Evolutionary conservation across 2,329 filamentous ascomycete genomes (phyloP).

Genomic region (Periconia macrospinosa): DNA sequence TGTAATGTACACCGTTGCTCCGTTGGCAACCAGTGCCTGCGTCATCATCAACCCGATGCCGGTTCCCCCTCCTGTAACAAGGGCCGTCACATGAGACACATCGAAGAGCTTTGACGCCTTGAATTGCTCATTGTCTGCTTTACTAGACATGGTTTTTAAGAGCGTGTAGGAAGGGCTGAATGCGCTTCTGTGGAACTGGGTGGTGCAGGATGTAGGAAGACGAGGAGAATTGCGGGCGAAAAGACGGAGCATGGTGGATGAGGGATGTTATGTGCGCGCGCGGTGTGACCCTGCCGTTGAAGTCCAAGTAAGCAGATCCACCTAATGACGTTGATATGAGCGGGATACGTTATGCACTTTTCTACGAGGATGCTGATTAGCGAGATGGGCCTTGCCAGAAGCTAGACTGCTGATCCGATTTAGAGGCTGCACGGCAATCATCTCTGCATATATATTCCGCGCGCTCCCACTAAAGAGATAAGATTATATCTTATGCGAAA

Average conservation of each 20-base stretch:
- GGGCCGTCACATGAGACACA: conserved; percentile 49
- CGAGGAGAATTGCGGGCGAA: conserved; percentile 17
- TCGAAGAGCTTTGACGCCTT: conserved; percentile 49
- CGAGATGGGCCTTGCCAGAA: neutral
- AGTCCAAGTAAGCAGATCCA: conserved; percentile 24
- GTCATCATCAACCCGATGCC: conserved; percentile 66
- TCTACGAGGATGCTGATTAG: neutral
- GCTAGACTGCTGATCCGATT: too few relatives aligned
- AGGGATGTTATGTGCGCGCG: conserved; percentile 16
- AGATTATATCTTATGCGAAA: too few relatives aligned
- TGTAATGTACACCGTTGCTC: conserved; percentile 54
- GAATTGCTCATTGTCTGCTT: conserved; percentile 44
- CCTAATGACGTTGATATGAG: conserved; percentile 29
- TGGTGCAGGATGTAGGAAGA: conserved; percentile 7
- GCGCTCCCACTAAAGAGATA: too few relatives aligned
- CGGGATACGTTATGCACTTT: neutral
- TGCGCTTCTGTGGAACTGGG: conserved; percentile 14
- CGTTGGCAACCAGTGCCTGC: conserved; percentile 64
- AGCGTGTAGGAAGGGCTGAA: conserved; percentile 14
- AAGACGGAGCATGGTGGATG: conserved; percentile 33
- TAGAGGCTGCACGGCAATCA: too few relatives aligned
- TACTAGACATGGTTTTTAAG: conserved; percentile 37
- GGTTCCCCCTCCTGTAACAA: conserved; percentile 51
- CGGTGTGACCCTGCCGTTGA: conserved; percentile 6
- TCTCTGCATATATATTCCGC: too few relatives aligned